Conservation (phyloP, 805 yeast species). For the Tetrapisispora arboricola region DNA sequence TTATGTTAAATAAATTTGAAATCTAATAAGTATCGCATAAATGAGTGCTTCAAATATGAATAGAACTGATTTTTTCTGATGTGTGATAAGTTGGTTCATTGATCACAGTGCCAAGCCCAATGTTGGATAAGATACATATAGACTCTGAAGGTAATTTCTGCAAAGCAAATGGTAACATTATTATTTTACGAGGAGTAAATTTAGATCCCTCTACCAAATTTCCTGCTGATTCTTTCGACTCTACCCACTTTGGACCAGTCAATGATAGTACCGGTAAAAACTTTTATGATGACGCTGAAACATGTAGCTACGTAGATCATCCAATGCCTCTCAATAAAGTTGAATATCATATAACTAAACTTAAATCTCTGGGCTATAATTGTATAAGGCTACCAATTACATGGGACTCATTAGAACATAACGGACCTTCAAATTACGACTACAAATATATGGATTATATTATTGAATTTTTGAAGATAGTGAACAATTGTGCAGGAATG, state of each 20-base stretch:
- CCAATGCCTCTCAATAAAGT: conserved; percentile 76
- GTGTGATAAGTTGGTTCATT: too few species aligned
- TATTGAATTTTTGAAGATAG: conserved; percentile 45
- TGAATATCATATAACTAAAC: conserved; percentile 51
- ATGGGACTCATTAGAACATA: conserved; percentile 91
- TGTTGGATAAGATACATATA: conserved; percentile 22
- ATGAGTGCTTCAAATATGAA: too few species aligned
- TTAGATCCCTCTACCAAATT: conserved; percentile 64
- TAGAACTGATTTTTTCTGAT: too few species aligned
- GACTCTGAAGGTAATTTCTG: conserved; percentile 49
- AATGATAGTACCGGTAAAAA: conserved; percentile 18
- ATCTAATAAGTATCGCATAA: too few species aligned
- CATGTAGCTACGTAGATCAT: conserved; percentile 70
- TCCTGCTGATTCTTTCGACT: conserved; percentile 47
- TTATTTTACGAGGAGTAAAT: conserved; percentile 70
- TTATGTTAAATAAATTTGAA: too few species aligned
- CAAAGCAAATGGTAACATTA: conserved; percentile 44
- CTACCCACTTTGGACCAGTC: conserved; percentile 29
- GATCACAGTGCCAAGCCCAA: too few species aligned
- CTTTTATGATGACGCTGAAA: conserved; percentile 58
- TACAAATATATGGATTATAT: conserved; percentile 65
- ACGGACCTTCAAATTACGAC: conserved; percentile 78
- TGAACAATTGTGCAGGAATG: conserved; percentile 56
- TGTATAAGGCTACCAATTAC: conserved; percentile 65
- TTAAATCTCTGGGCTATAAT: conserved; percentile 76